A percentile compares a stretch with the other conserved stretches of the same genome.
Evolutionary conservation across 2,329 filamentous ascomycete species (phyloP).

Genomic region (Apiospora kogelbergensis): DNA sequence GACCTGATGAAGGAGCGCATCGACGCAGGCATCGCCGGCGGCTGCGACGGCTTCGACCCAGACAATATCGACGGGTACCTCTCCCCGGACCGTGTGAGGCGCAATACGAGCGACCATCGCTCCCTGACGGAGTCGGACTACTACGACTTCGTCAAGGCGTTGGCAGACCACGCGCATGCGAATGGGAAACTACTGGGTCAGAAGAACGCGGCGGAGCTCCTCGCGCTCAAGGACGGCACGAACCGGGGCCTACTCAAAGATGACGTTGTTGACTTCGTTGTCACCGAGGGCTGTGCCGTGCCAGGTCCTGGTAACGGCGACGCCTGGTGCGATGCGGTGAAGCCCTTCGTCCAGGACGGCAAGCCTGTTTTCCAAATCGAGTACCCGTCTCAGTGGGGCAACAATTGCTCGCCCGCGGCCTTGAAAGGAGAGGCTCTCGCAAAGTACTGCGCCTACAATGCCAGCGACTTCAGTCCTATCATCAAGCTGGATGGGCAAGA

Average conservation of each 20-base stretch:
- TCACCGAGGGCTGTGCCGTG: constrained; percentile 8
- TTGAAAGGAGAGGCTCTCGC: background rate
- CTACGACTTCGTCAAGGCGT: background rate
- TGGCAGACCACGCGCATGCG: background rate
- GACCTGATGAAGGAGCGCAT: constrained; percentile 8
- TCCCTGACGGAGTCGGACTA: constrained; percentile 1
- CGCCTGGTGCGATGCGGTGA: background rate
- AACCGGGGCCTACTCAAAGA: background rate
- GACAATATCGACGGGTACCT: constrained; percentile 12
- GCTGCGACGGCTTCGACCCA: constrained; percentile 12
- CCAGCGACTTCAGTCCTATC: background rate
- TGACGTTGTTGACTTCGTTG: constrained; percentile 8
- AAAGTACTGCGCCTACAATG: background rate
- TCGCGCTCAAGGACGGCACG: background rate
- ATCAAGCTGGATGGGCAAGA: constrained; percentile 8
- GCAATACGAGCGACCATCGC: background rate
- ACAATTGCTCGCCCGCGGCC: background rate
- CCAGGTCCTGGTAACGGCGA: background rate
- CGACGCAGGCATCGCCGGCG: background rate
- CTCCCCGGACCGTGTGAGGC: background rate
- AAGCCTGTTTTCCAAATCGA: constrained; percentile 13
- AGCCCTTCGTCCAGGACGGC: background rate
- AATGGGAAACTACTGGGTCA: constrained; percentile 7
- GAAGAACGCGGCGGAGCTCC: constrained; percentile 12
- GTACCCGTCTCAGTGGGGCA: constrained; percentile 6